phyloP scores from a whole-genome alignment of 305 asterid genomes.

The Petunia hybrid region DNA sequence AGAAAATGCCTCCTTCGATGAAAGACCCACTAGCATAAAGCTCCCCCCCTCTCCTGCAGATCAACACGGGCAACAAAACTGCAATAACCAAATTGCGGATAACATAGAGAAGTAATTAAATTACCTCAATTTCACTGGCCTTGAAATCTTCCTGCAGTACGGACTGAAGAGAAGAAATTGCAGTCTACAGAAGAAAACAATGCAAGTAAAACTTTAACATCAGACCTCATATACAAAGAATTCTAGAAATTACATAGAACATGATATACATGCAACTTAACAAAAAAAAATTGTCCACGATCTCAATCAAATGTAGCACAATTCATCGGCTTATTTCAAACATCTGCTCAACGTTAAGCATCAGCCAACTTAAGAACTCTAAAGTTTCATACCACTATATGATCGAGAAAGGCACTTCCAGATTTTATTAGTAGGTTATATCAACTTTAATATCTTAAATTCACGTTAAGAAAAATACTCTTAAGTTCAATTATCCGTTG shows the following conservation, averaged over 20 bases:
- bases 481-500: neutral
- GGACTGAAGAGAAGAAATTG: constrained; percentile 94
- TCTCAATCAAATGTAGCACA: neutral
- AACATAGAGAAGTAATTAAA: neutral
- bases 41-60: neutral
- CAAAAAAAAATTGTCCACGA: neutral
- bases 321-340: neutral
- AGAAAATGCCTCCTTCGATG: neutral
- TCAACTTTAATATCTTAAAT: neutral
- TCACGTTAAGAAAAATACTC: neutral
- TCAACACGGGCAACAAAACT: neutral
- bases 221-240: neutral
- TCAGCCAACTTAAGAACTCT: too few relatives aligned
- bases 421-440: neutral
- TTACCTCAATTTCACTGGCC: constrained; percentile 98
- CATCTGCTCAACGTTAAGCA: neutral
- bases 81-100: neutral
- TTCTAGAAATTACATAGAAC: neutral
- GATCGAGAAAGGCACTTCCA: neutral
- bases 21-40: neutral
- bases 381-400: neutral
- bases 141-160: constrained; percentile 99
- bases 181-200: constrained; percentile 61
- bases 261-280: neutral
- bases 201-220: neutral